These are phyloP conservation scores for Musa itinerans DNA, from an alignment of 176 grass and related monocot genomes.

Conservation along the genomic window DNA sequence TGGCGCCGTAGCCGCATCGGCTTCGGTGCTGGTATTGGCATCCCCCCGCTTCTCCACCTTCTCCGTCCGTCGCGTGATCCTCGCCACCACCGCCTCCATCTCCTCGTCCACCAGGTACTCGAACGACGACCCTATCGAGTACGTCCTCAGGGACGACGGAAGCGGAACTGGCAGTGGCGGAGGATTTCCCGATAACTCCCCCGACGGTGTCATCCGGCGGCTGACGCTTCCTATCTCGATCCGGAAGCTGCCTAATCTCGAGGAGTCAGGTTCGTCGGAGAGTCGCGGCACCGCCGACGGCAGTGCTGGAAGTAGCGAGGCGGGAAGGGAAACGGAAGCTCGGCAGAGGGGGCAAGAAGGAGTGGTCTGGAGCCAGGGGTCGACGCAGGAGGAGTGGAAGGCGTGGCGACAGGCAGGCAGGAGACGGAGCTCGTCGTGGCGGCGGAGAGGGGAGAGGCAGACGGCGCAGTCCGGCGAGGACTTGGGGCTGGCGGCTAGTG, in stretches of 20 bases:
- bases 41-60: conserved; percentile 21
- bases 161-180: conserved; percentile 21
- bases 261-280: background rate
- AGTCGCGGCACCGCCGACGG: background rate
- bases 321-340: conserved; percentile 50
- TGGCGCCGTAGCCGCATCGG: background rate
- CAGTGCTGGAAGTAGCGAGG: conserved; percentile 24
- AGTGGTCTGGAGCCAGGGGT: conserved; percentile 59
- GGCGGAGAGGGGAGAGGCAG: conserved; percentile 57
- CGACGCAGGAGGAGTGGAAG: conserved; percentile 71
- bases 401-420: conserved; percentile 78
- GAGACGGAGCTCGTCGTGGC: conserved; percentile 66
- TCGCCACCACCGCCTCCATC: conserved; percentile 39
- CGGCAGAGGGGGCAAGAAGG: conserved; percentile 82
- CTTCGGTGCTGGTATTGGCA: background rate
- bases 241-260: conserved; percentile 30
- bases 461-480: conserved; percentile 74
- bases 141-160: conserved; percentile 21
- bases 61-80: conserved; percentile 10
- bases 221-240: conserved; percentile 85
- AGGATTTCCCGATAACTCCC: conserved; percentile 11
- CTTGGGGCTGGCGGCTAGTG: conserved; percentile 40
- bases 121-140: conserved; percentile 23
- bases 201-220: conserved; percentile 36
- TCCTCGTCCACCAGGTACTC: conserved; percentile 87